Conservation (phyloP, 768 basidiomycete species). For the Jaapia argillacea region DNA sequence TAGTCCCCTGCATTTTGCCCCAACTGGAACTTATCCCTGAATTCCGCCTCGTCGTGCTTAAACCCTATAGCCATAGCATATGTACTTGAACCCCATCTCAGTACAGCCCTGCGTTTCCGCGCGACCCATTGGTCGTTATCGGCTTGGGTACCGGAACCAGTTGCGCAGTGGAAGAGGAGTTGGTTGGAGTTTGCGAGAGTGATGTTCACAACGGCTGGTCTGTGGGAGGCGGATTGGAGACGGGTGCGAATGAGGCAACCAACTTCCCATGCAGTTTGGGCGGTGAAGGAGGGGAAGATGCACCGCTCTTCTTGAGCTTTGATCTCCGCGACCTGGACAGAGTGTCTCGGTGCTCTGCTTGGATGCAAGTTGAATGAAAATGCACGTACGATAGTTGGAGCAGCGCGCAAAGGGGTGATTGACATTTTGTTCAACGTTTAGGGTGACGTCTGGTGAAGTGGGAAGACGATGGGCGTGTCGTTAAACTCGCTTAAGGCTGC, state of each 20-base stretch:
- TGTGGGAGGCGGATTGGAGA: constrained; percentile 10
- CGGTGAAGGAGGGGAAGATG: constrained; percentile 18
- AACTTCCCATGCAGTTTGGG: constrained; percentile 23
- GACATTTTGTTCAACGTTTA: no score
- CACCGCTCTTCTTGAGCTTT: constrained; percentile 18
- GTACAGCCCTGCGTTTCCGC: constrained; percentile 21
- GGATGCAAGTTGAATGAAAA: no score
- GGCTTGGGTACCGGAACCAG: constrained; percentile 18
- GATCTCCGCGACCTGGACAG: no score
- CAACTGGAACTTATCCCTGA: constrained; percentile 12
- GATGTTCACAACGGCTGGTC: constrained; percentile 18
- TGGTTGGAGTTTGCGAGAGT: constrained; percentile 19
- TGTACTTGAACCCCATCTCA: constrained; percentile 20
- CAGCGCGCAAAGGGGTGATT: no score
- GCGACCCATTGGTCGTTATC: constrained; percentile 24
- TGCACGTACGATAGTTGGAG: no score
- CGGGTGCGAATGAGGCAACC: constrained; percentile 17
- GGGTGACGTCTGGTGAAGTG: no score
- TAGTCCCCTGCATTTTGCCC: constrained; percentile 15
- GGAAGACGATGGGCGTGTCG: no score
- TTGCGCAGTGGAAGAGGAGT: constrained; percentile 19
- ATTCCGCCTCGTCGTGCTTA: neutral
- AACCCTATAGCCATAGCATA: constrained; percentile 9
- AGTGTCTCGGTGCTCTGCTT: no score
- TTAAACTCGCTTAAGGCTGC: no score